Conservation (phyloP, 2,329 filamentous ascomycete genomes). For the Exophiala alcalophila region DNA sequence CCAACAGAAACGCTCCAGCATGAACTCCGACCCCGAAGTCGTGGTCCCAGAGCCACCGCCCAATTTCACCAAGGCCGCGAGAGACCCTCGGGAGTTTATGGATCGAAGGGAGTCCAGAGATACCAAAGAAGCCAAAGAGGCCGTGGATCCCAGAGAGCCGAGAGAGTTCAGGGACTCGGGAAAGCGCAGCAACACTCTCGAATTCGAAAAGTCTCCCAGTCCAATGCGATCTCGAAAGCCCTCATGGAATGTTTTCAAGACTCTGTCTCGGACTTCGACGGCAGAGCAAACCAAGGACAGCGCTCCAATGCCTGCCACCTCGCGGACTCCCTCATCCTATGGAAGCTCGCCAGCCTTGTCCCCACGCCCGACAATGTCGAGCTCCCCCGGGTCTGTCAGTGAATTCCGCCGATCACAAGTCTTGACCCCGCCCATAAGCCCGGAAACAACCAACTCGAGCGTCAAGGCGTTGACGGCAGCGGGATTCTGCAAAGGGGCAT, state of each 20-base stretch:
- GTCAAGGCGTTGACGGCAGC: constrained; percentile 10
- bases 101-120: too few species aligned
- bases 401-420: constrained; percentile 4
- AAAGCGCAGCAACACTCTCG: constrained; percentile 5
- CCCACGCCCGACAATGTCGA: constrained; percentile 6
- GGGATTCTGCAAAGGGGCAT: constrained; percentile 20
- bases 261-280: constrained; percentile 9
- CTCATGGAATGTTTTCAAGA: constrained; percentile 19
- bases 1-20: constrained; percentile 15
- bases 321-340: constrained; percentile 4
- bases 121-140: constrained; percentile 5
- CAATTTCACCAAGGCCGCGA: background rate
- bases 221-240: constrained; percentile 10
- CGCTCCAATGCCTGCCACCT: background rate
- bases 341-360: constrained; percentile 5
- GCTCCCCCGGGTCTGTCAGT: constrained; percentile 9
- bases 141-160: background rate
- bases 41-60: background rate
- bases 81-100: background rate
- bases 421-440: constrained; percentile 21
- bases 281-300: constrained; percentile 7
- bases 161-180: background rate
- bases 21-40: background rate
- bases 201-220: constrained; percentile 3
- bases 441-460: constrained; percentile 8